Evolutionary conservation across 2,329 filamentous ascomycete genomes (phyloP).

Genomic region (Alternaria burnsii): DNA sequence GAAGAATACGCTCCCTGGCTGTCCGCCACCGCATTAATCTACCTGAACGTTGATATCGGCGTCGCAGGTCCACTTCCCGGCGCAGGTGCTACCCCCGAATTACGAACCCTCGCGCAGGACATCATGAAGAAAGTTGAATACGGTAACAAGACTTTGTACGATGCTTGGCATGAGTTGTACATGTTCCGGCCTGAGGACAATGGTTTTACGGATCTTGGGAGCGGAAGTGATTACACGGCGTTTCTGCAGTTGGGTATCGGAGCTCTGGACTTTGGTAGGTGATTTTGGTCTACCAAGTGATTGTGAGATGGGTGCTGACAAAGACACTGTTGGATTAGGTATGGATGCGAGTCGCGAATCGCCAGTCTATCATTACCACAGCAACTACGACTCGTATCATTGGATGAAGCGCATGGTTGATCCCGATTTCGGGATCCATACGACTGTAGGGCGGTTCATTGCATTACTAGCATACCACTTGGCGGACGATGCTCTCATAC

Average conservation of each 20-base stretch:
- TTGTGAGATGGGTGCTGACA: no score
- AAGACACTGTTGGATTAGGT: constrained; percentile 8
- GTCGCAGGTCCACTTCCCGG: constrained; percentile 55
- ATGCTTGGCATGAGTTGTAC: constrained; percentile 53
- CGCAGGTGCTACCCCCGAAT: constrained; percentile 51
- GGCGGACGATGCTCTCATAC: constrained; percentile 50
- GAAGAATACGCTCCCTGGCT: constrained; percentile 60
- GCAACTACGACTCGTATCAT: constrained; percentile 57
- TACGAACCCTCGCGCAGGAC: constrained; percentile 48
- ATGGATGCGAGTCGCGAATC: constrained; percentile 35
- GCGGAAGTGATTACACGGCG: constrained; percentile 58
- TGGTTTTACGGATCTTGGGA: constrained; percentile 50
- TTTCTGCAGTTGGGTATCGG: constrained; percentile 57
- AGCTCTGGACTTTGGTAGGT: constrained; percentile 43
- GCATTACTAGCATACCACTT: constrained; percentile 55
- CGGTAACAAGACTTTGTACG: constrained; percentile 54
- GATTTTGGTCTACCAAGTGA: no score
- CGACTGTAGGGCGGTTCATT: constrained; percentile 59
- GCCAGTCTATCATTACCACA: constrained; percentile 59
- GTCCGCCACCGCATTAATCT: constrained; percentile 54
- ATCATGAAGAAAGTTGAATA: constrained; percentile 54
- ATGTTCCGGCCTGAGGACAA: constrained; percentile 23
- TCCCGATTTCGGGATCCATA: constrained; percentile 59
- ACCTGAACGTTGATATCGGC: constrained; percentile 62
- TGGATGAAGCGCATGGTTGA: constrained; percentile 64